Evolutionary conservation across 768 basidiomycete species (phyloP).

Genomic region (Thelephora aurantiotincta): DNA sequence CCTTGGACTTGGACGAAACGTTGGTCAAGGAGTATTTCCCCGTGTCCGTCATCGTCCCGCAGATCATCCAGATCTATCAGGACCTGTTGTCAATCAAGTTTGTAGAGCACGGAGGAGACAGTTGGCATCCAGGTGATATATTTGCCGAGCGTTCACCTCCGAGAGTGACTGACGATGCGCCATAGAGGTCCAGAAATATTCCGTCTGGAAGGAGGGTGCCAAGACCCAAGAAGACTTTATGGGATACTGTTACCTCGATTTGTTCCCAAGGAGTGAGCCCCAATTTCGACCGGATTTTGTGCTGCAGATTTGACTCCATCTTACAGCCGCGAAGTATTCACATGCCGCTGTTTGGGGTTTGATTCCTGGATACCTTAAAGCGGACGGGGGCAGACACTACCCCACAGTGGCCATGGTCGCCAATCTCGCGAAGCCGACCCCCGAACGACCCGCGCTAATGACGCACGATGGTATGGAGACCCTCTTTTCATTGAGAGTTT

Average conservation of each 20-base stretch:
- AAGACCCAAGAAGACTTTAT: constrained; percentile 60
- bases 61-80: constrained; percentile 76
- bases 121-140: constrained; percentile 67
- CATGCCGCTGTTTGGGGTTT: constrained; percentile 82
- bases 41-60: constrained; percentile 67
- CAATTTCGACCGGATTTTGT: background rate
- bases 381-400: constrained; percentile 48
- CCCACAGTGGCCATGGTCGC: constrained; percentile 81
- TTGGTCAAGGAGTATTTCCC: constrained; percentile 86
- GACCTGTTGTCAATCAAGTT: constrained; percentile 68
- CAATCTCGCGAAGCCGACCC: constrained; percentile 76
- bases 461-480: constrained; percentile 80
- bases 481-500: no score
- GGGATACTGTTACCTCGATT: constrained; percentile 79
- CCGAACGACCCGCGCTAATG: constrained; percentile 73
- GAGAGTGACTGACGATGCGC: background rate
- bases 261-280: constrained; percentile 64
- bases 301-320: background rate
- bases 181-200: constrained; percentile 67
- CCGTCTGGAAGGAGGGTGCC: constrained; percentile 74
- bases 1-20: constrained; percentile 58
- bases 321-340: constrained; percentile 58
- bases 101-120: constrained; percentile 35
- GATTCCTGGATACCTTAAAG: constrained; percentile 45
- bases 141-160: background rate